Evolutionary conservation across 345 rosid genomes (phyloP).

Genomic region (Brassica rapa): DNA sequence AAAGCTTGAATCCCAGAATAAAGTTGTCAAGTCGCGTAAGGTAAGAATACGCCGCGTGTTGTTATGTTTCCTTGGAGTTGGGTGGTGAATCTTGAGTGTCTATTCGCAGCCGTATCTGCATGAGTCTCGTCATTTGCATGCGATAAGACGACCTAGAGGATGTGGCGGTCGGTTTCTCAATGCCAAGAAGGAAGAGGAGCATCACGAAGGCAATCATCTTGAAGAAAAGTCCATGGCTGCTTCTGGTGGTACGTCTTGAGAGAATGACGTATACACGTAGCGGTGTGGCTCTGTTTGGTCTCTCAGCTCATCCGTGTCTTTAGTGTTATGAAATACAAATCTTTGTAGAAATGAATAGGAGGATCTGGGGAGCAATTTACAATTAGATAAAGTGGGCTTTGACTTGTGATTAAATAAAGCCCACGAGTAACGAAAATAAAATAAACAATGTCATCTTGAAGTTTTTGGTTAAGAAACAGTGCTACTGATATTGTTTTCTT

Average conservation of each 20-base stretch:
- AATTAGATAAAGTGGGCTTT: conserved; percentile 28
- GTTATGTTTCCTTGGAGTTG: conserved; percentile 4
- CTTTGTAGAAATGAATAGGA: conserved; percentile 24
- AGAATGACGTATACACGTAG: background rate
- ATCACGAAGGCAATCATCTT: conserved; percentile 43
- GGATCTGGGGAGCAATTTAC: conserved; percentile 19
- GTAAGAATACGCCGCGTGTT: conserved; percentile 29
- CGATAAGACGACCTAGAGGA: conserved; percentile 92
- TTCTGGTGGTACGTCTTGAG: conserved; percentile 52
- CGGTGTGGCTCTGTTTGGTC: conserved; percentile 16
- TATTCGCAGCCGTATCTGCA: conserved; percentile 90
- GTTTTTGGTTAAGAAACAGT: conserved; percentile 21
- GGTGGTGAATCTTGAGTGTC: background rate
- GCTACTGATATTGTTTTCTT: conserved; percentile 18
- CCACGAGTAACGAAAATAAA: background rate
- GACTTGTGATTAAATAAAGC: conserved; percentile 31
- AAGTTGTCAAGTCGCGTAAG: conserved; percentile 73
- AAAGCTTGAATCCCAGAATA: conserved; percentile 83
- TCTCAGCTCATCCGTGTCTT: conserved; percentile 14
- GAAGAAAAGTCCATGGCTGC: conserved; percentile 50
- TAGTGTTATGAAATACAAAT: conserved; percentile 26
- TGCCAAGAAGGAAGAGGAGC: conserved; percentile 58
- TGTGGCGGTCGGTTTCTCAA: conserved; percentile 91
- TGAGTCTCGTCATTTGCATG: conserved; percentile 96
- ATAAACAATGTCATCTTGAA: background rate